Base-by-base conservation (phyloP, 495 filamentous ascomycete genomes). In the Aspergillus nanangensis region DNA sequence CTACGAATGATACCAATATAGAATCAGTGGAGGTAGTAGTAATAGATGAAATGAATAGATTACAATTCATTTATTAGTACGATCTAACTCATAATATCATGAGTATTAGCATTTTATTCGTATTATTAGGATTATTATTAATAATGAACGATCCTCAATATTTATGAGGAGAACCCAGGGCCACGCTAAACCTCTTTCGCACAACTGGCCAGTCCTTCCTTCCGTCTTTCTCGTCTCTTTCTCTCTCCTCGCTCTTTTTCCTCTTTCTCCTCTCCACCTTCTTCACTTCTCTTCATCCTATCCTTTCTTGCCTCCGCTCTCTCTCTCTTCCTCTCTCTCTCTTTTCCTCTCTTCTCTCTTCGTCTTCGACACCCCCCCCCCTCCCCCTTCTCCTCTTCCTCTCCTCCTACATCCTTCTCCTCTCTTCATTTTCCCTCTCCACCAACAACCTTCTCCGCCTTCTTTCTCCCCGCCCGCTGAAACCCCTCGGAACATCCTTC, bases 381-480 rank as follows among this genome's bases (percentile, higher is more conserved):
- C 33, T 41, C 47, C 50, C 43, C 47, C 52, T 45, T 57, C 27
- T 49, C 41, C 25, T 24, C 15, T 34, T 31, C 47, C 50, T 53
- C 49, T 51, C 52, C 23, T 38, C 41, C 41, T 53, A 31, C 38
- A 53, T 33, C 38, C 38, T 47, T 35, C 31, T 46, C 37, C 25
- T 46, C 44, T 47, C 39, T 45, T 48, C 39, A 47, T 41, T 44
- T 45, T 48, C 42, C 52, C 52, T 58, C 52, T 47, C 45, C 53
- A 51, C 57, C 50, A 45, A 40, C 52, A 47, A 29, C 39, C 35
- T 55, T 58, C 61, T 60, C 62, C 56, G 56, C 59, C 56, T 62
- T 51, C 34, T 45, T 48, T 55, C 48, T 57, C 45, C 46, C 57
- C 48, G 43, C 55, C 45, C 51, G 41, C 50, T 46, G 47, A 62